Evolutionary conservation across 176 grass and related monocot genomes (phyloP).

Genomic region (Saccharum officinarum): DNA sequence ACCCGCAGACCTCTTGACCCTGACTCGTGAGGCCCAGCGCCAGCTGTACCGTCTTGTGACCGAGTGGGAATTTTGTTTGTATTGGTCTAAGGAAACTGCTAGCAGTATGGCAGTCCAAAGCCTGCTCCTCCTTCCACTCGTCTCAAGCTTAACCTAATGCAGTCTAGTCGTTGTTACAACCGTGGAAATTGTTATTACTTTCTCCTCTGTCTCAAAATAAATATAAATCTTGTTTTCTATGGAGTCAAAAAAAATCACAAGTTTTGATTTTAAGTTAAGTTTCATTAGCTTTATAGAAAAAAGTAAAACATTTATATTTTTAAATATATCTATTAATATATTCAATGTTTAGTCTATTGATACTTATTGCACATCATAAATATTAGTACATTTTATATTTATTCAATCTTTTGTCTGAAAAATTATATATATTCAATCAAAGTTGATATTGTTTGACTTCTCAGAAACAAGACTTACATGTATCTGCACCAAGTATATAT

Average conservation of each 20-base stretch:
- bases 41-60: slow-evolving; percentile 29
- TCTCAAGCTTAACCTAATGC: slow-evolving; percentile 5
- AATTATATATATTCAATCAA: too few relatives aligned
- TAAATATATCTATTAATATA: too few relatives aligned
- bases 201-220: background rate
- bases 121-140: slow-evolving; percentile 1
- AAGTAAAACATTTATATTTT: background rate
- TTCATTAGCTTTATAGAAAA: background rate
- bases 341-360: too few relatives aligned
- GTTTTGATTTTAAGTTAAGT: too few relatives aligned
- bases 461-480: background rate
- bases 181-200: background rate
- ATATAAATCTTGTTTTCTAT: background rate
- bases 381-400: too few relatives aligned
- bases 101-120: slow-evolving; percentile 17
- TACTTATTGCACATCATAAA: background rate
- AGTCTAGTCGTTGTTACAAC: slow-evolving; percentile 17
- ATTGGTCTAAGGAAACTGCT: background rate
- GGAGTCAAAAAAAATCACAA: too few relatives aligned
- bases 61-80: slow-evolving; percentile 29
- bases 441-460: too few relatives aligned
- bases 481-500: background rate
- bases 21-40: background rate
- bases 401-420: too few relatives aligned
- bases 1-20: slow-evolving; percentile 10